Evolutionary conservation across 148 eudicot genomes (phyloP).

Genomic region (Rhododendron griersonianum): DNA sequence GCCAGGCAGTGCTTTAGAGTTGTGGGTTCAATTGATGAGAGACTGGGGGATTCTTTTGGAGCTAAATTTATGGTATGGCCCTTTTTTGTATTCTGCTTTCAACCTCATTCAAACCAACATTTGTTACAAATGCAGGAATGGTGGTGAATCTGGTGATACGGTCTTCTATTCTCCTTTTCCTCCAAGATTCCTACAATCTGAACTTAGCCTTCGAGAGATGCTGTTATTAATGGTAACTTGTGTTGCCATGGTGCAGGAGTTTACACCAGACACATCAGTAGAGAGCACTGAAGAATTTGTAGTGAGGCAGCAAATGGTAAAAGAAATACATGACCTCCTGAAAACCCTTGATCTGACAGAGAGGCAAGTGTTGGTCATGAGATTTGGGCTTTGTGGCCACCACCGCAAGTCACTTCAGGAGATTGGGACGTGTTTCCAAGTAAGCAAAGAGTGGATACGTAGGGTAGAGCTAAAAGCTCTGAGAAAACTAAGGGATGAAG

Average conservation of each 20-base stretch:
- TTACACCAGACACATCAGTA: conserved; percentile 53
- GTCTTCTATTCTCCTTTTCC: neutral
- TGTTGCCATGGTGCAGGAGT: conserved; percentile 40
- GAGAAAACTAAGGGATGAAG: conserved; percentile 48
- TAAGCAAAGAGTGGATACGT: conserved; percentile 92
- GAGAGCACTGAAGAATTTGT: conserved; percentile 51
- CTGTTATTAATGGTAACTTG: neutral
- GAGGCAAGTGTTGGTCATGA: conserved; percentile 50
- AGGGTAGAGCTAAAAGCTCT: conserved; percentile 58
- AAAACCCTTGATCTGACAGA: conserved; percentile 49
- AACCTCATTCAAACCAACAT: neutral
- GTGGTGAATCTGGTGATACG: neutral
- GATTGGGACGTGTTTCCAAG: conserved; percentile 56
- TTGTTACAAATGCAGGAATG: neutral
- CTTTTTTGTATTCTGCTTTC: neutral
- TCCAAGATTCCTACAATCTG: neutral
- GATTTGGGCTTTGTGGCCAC: conserved; percentile 59
- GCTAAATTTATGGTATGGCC: conserved; percentile 53
- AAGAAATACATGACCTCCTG: conserved; percentile 45
- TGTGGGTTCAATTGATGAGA: conserved; percentile 74
- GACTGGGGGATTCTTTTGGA: conserved; percentile 37
- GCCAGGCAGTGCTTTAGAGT: conserved; percentile 71
- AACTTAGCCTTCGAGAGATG: neutral
- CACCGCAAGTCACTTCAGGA: conserved; percentile 72
- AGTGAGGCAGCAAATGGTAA: conserved; percentile 50